Conservation (phyloP, 257 asterid species). For the Fraxinus anomala region DNA sequence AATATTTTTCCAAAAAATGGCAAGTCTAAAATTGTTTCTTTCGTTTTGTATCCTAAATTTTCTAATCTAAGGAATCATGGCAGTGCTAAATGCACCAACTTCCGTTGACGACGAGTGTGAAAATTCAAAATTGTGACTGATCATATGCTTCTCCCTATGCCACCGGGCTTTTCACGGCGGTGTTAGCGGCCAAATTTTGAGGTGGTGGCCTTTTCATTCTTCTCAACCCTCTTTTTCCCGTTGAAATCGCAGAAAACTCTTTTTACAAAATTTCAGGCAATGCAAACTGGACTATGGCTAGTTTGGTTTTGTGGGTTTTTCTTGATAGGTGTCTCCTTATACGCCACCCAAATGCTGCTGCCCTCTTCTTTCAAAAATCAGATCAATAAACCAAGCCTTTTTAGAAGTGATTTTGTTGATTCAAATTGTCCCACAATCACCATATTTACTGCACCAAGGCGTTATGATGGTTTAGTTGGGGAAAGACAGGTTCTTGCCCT, state of each 20-base stretch:
- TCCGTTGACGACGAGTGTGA: background rate
- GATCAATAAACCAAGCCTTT: slow-evolving; percentile 33
- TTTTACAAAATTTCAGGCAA: slow-evolving; percentile 40
- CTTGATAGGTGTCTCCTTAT: slow-evolving; percentile 68
- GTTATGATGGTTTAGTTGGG: slow-evolving; percentile 64
- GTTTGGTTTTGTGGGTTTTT: slow-evolving; percentile 79
- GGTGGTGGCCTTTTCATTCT: slow-evolving; percentile 43
- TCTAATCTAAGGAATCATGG: background rate
- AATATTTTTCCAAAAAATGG: too few relatives aligned
- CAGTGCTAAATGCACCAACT: background rate
- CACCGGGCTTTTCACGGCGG: background rate
- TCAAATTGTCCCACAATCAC: slow-evolving; percentile 54
- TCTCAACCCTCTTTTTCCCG: slow-evolving; percentile 17
- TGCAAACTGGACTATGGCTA: slow-evolving; percentile 65
- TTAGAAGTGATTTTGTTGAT: slow-evolving; percentile 18
- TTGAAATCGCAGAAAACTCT: background rate
- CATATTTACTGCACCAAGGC: slow-evolving; percentile 74
- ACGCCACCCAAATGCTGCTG: slow-evolving; percentile 64
- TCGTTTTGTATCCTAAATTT: too few relatives aligned
- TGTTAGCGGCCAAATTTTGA: slow-evolving; percentile 22
- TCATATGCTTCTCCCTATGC: background rate
- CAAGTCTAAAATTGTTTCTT: too few relatives aligned
- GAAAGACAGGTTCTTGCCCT: slow-evolving; percentile 72
- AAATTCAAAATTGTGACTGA: background rate
- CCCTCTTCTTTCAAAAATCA: slow-evolving; percentile 45